A percentile compares a stretch with the other conserved stretches of the same genome.
These are phyloP conservation scores for Sextonia rubra DNA, from an alignment of 164 flowering plant species.

Conservation along the genomic window DNA sequence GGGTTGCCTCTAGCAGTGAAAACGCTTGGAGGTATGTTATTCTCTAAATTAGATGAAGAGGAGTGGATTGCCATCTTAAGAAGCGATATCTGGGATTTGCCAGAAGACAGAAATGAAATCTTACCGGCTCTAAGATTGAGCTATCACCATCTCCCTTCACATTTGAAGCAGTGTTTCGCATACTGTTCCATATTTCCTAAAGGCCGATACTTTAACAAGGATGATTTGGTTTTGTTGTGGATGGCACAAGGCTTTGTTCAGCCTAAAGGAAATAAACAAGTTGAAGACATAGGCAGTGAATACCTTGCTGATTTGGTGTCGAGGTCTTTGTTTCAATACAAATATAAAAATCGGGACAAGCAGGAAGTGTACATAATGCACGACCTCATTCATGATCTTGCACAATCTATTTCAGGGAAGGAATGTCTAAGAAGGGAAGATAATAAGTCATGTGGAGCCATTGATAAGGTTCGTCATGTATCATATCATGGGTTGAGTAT, in stretches of 20 bases:
- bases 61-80: constrained; percentile 10
- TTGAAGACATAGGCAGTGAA: constrained; percentile 7
- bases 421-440: background rate
- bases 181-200: constrained; percentile 19
- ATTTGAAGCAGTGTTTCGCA: constrained; percentile 11
- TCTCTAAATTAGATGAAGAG: background rate
- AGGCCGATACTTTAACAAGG: background rate
- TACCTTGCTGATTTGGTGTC: constrained; percentile 8
- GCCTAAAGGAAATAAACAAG: background rate
- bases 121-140: constrained; percentile 14
- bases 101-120: background rate
- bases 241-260: constrained; percentile 6
- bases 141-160: constrained; percentile 11
- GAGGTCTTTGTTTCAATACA: constrained; percentile 7
- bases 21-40: constrained; percentile 6
- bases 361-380: background rate
- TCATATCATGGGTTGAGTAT: background rate
- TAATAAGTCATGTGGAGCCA: background rate
- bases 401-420: background rate
- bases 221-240: constrained; percentile 12
- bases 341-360: background rate
- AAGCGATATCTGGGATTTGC: constrained; percentile 14
- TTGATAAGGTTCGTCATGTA: background rate
- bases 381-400: constrained; percentile 9
- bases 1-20: constrained; percentile 15